phyloP scores from a whole-genome alignment of 2,329 filamentous ascomycete species.

The Neonectria faginata region DNA sequence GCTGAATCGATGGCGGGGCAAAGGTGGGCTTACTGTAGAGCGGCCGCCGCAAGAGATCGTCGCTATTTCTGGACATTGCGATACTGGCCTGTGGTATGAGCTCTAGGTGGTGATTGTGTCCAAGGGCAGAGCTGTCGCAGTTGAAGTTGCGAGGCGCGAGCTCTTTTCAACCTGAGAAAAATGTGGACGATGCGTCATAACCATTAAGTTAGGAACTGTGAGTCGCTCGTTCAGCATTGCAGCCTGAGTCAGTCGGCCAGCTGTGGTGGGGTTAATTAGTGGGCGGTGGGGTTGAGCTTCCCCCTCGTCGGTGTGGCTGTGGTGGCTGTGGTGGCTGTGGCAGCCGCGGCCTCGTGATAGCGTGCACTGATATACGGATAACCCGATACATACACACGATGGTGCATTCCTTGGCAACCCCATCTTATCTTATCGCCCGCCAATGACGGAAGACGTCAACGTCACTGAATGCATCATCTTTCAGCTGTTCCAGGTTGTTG shows the following conservation, averaged over 20 bases:
- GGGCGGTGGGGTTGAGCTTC: not conserved
- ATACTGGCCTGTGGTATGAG: not conserved
- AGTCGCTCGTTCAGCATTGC: slow-evolving; percentile 8
- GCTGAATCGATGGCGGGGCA: slow-evolving; percentile 23
- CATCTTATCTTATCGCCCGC: slow-evolving; percentile 36
- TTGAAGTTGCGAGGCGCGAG: slow-evolving; percentile 30
- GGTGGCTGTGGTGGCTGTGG: slow-evolving; percentile 2
- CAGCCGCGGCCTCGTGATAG: not conserved
- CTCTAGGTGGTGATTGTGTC: not conserved
- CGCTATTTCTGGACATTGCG: slow-evolving; percentile 54
- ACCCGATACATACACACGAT: not conserved
- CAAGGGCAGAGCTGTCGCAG: not conserved
- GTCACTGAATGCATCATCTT: slow-evolving; percentile 36
- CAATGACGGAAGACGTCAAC: slow-evolving; percentile 31
- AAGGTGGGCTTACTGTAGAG: slow-evolving; percentile 59
- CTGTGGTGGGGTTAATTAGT: not conserved
- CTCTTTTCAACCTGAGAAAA: slow-evolving; percentile 27
- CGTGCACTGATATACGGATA: not conserved
- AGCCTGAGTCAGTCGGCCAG: slow-evolving; percentile 23
- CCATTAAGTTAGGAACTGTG: slow-evolving; percentile 1
- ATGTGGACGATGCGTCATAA: slow-evolving; percentile 35
- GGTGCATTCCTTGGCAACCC: slow-evolving; percentile 15
- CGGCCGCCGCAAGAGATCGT: slow-evolving; percentile 63
- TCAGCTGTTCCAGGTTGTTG: slow-evolving; percentile 31
- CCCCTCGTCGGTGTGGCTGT: not conserved